Conservation (phyloP, 176 grass and related monocot species). For the Rhynchospora tenuis region DNA sequence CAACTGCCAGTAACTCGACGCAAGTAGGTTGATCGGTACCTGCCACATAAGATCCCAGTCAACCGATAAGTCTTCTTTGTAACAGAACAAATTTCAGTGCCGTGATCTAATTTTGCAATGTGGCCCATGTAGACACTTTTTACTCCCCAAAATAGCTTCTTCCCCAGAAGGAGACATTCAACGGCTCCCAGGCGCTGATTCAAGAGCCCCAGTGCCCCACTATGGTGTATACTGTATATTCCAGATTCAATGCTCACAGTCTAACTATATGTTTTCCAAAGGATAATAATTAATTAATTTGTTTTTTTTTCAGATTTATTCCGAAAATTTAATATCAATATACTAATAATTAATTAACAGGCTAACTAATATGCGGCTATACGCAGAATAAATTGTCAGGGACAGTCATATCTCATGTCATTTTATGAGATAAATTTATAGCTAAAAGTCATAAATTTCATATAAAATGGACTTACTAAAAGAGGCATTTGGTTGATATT, state of each 20-base stretch:
- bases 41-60: not conserved
- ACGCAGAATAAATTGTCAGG: too few species aligned
- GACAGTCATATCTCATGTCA: too few species aligned
- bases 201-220: not conserved
- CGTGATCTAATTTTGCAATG: not conserved
- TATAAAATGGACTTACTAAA: too few species aligned
- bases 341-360: too few species aligned
- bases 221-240: not conserved
- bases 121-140: not conserved
- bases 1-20: not conserved
- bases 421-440: too few species aligned
- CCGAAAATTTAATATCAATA: too few species aligned
- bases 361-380: too few species aligned
- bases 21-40: not conserved
- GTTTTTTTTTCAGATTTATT: not conserved
- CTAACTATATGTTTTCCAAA: not conserved
- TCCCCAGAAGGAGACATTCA: conserved; percentile 10
- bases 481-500: too few species aligned
- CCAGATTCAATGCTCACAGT: not conserved
- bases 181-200: not conserved
- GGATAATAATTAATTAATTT: not conserved
- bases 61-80: not conserved
- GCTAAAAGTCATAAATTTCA: too few species aligned
- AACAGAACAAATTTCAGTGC: not conserved
- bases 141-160: not conserved